Conservation (phyloP, 2,329 filamentous ascomycete species). For the Tolypocladium endophyticum region DNA sequence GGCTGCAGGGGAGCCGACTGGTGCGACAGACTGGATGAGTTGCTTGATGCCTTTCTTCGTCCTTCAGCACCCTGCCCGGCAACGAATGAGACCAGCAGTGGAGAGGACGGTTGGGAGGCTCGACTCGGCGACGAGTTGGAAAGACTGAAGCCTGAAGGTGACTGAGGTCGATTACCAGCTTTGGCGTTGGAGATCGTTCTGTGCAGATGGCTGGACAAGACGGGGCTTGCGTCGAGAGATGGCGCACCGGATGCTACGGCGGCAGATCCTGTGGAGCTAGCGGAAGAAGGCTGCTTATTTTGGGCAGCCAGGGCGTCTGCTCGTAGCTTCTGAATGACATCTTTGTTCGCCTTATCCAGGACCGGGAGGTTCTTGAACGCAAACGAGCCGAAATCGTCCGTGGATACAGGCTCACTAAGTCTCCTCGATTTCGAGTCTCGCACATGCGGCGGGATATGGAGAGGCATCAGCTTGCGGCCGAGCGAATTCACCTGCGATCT, state of each 20-base stretch:
- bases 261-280: constrained; percentile 31
- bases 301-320: constrained; percentile 74
- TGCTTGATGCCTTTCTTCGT: constrained; percentile 84
- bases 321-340: constrained; percentile 91
- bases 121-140: constrained; percentile 80
- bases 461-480: constrained; percentile 85
- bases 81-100: constrained; percentile 92
- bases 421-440: constrained; percentile 80
- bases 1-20: constrained; percentile 65
- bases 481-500: constrained; percentile 75
- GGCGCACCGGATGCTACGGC: constrained; percentile 50
- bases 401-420: constrained; percentile 77
- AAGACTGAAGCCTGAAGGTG: constrained; percentile 71
- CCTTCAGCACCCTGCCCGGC: constrained; percentile 69
- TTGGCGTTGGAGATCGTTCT: constrained; percentile 77
- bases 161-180: constrained; percentile 66
- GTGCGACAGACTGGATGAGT: constrained; percentile 73
- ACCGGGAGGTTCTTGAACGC: constrained; percentile 96
- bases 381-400: constrained; percentile 94
- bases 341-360: constrained; percentile 95
- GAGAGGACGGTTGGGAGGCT: constrained; percentile 56
- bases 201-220: constrained; percentile 70
- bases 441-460: constrained; percentile 94
- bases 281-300: constrained; percentile 34
- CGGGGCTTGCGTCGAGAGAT: constrained; percentile 73